Percentiles rank a stretch among this genome's conserved stretches.
phyloP scores from a whole-genome alignment of 2,329 filamentous ascomycete genomes.

The Fusarium nematophilum region DNA sequence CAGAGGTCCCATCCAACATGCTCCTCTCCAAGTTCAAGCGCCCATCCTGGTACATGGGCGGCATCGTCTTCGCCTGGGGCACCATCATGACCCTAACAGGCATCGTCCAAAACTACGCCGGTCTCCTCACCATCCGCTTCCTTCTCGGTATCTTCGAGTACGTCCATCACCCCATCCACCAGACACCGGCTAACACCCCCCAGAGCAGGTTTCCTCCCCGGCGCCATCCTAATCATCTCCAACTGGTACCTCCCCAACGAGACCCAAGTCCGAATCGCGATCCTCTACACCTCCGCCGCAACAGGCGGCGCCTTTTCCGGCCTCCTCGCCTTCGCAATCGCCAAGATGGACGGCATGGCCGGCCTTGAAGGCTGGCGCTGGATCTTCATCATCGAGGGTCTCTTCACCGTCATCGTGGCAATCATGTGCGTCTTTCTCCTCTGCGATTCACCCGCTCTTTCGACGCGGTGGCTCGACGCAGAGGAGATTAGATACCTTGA shows the following conservation, averaged over 20 bases:
- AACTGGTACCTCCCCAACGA: constrained; percentile 48
- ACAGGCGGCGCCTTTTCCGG: constrained; percentile 41
- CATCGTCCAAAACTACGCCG: constrained; percentile 52
- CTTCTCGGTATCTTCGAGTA: constrained; percentile 54
- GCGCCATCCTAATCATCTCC: constrained; percentile 43
- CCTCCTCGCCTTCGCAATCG: constrained; percentile 37
- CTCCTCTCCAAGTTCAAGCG: no score
- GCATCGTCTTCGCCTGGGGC: constrained; percentile 50
- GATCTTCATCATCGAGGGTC: constrained; percentile 44
- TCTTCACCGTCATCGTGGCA: constrained; percentile 48
- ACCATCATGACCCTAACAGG: constrained; percentile 53
- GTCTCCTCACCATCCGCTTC: constrained; percentile 54
- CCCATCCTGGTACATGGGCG: constrained; percentile 55
- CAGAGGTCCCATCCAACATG: no score
- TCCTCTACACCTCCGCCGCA: constrained; percentile 44
- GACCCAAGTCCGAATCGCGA: constrained; percentile 43
- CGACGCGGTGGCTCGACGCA: constrained; percentile 35
- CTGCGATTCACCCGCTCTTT: background rate
- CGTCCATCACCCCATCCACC: no score
- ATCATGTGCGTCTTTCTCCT: constrained; percentile 46
- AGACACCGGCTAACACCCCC: background rate
- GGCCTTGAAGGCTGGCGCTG: constrained; percentile 37
- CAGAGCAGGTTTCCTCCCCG: constrained; percentile 48
- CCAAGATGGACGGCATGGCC: constrained; percentile 30
- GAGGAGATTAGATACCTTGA: constrained; percentile 34